Evolutionary conservation across 164 flowering plant species (phyloP), one percentile per base, ranked within the genome.

Genomic region (Tetrastigma voinierianum): DNA sequence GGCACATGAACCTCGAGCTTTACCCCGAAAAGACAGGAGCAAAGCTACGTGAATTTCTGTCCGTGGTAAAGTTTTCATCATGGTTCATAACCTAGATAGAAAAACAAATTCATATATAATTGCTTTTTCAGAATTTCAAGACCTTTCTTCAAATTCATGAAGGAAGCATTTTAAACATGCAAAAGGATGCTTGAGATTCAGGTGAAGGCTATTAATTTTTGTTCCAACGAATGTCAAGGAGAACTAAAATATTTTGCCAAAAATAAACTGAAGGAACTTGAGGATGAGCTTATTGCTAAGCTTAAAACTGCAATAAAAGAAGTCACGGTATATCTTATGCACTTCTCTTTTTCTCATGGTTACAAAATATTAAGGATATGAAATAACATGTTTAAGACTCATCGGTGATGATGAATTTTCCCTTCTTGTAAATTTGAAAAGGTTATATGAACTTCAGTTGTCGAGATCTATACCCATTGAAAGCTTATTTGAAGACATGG

Each of bases 151-250:
- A n/a, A 84, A 71, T 87, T 90, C 43, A 78, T 90, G 51, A 91
- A 85, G 81, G 97, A 90, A 64, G 91, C 96, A 57, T 93, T 90
- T 93, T 57, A 96, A 91, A 70, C 99, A 96, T 75, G 93, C 98
- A 91, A 68, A 93, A 87, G 80, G 96, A 90, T 54, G 82, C 90
- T 66, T 96, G 72, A 81, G 98, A 74, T 87, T 96, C 21, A 90
- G 99, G 83, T 96, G 59, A 90, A 85, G 82, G 95, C 99, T 59
- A 71, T 93, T 4, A 81, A 66, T 62, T 90, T 82, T 69, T 96
- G 98, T 79, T 77, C 84, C 2, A 58, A 78, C 43, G 90, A 88
- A 68, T 88, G 97, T 81, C 82, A 72, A 70, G 98, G 95, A 59
- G 98, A 93, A 74, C 81, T 93, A 65, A 86, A 86, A 76, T 98